Base-by-base conservation (phyloP, 345 rosid species). In the Aethionema arabicum region DNA sequence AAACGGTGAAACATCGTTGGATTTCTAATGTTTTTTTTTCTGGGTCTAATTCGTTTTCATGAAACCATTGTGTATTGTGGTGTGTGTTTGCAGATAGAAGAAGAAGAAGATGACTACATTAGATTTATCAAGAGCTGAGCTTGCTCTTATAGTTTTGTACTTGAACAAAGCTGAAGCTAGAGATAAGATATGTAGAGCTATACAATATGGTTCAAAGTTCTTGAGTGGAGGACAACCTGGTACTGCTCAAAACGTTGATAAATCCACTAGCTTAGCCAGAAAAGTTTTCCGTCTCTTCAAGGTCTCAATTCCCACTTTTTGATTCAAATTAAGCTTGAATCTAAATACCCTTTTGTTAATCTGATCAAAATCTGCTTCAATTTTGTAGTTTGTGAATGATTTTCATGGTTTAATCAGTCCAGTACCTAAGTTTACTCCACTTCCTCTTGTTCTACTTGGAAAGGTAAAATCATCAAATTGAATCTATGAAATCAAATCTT, bases 151-250 rank as follows among this genome's bases (percentile, higher is more conserved):
- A 10, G 93, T 95, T 49, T 66, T 95, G 31, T 95, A 84, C 75
- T 81, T 95, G 83, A 90, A 86, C 69, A 90, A 90, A 80, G 98
- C 95, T 70, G 99, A 90, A 71, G 95, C 99, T 61, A 83, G 99
- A 76, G 99, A 95, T 77, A 95, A 95, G 96, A 86, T 95, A 53
- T 95, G 98, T 68, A 82, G 99, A 79, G 98, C 96, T 50, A 95
- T 95, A 72, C 99, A 90, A 38, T 90, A 85, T 65, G 99, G 99
- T 70, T 90, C 98, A 1, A 90, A 85, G 67, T 95, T 90, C 71
- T 21, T 95, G 72, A 95, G 99, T 42, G 43, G 79, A 54, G 99
- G 99, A n/a, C 68, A 86, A 59, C 85, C 99, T 68, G 95, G 99
- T 68, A 85, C 93, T 0, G 96, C 99, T 60, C 96, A 88, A 78